phyloP scores from a whole-genome alignment of 805 yeast species.

The Nakazawaea anatomiae region DNA sequence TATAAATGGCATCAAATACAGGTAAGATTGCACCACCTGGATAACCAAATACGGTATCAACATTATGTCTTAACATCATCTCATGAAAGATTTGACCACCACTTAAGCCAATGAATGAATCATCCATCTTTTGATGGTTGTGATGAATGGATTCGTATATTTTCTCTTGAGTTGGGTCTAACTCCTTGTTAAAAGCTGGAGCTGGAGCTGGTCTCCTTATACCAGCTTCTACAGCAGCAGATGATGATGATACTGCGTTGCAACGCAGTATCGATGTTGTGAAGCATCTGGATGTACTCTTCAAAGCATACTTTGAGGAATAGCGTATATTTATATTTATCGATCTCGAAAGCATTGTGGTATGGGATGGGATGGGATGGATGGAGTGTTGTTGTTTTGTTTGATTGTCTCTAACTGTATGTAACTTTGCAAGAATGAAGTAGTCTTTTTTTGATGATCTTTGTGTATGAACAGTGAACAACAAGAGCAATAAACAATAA shows the following conservation, averaged over 20 bases:
- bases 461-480: too few species aligned
- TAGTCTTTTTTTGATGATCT: too few species aligned
- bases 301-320: background rate
- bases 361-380: background rate
- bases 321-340: slow-evolving; percentile 7
- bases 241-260: background rate
- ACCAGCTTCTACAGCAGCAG: slow-evolving; percentile 12
- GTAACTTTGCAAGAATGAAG: background rate
- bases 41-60: slow-evolving; percentile 94
- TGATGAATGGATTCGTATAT: slow-evolving; percentile 16
- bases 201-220: slow-evolving; percentile 33
- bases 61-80: slow-evolving; percentile 95
- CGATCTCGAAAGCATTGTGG: slow-evolving; percentile 6
- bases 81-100: slow-evolving; percentile 99
- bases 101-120: slow-evolving; percentile 89
- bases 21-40: slow-evolving; percentile 99
- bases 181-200: slow-evolving; percentile 39
- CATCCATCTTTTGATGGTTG: slow-evolving; percentile 46
- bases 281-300: background rate
- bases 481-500: too few species aligned
- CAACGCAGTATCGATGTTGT: background rate
- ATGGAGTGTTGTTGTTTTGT: background rate
- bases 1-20: slow-evolving; percentile 93
- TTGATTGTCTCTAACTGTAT: background rate
- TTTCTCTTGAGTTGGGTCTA: slow-evolving; percentile 14